Evolutionary conservation across 2,329 filamentous ascomycete genomes (phyloP), one percentile per base, ranked within the genome.

Genomic region (Aspergillus quadricinctus): DNA sequence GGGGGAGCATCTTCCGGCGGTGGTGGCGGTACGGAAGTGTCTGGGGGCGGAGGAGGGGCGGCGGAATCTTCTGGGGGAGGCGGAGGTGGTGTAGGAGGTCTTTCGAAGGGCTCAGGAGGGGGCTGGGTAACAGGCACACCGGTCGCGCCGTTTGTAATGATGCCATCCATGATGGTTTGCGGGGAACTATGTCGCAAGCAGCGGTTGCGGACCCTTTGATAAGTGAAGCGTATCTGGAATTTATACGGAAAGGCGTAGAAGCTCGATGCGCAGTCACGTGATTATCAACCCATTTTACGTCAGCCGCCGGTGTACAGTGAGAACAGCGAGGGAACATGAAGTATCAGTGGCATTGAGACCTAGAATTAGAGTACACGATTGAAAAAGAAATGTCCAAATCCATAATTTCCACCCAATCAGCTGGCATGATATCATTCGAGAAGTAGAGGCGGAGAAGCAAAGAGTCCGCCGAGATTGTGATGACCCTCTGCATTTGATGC

Each of bases 1-100:
- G 75, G 80, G 11, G 74, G 73, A 21, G 66, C 61, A 45, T 77
- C 75, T 25, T 75, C 70, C 14, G 75, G 72, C 21, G 75, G 76
- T 52, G 77, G 77, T 52, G 77, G 75, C 54, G 77, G 75, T 17
- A 69, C 68, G 49, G 66, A 61, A 37, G 66, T 63, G 51, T 73
- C 70, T 57, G 70, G 65, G 11, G 77, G 75, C 28, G 75, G 76
- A 37, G 78, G 78, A 57, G 77, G 76, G 29, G 75, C 66, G 45
- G 59, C 64, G 54, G 66, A 66, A 27, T 73, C 70, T 58, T 70
- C 66, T 55, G 72, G 72, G 19, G 75, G 31, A 43, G 71, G 72
- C 14, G 75, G 75, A 54, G 76, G 76, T 25, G 76, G 75, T 27
- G 72, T 71, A 40, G 72, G 69, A 50, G 71, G 69, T 49, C 71